These are phyloP conservation scores for Boechera divaricarpa DNA, from an alignment of 345 rosid species.

Conservation along the genomic window DNA sequence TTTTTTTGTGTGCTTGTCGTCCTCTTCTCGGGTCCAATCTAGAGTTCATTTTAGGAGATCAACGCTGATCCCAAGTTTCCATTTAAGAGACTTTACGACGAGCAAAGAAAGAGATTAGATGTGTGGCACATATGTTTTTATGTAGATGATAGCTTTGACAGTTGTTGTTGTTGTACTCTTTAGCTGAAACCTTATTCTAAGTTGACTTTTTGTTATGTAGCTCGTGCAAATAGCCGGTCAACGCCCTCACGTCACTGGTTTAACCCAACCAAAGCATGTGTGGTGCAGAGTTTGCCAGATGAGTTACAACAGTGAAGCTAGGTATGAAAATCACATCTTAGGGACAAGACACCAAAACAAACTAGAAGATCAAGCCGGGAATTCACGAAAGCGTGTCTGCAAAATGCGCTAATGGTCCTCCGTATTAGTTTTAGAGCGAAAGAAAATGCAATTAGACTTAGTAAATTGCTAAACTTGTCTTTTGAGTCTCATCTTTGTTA, in stretches of 20 bases:
- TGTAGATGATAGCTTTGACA: background rate
- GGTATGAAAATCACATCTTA: background rate
- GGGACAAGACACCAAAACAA: background rate
- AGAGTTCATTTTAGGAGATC: no score
- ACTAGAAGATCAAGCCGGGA: background rate
- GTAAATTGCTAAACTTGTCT: background rate
- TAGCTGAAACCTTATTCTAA: no score
- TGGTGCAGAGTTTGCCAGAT: conserved; percentile 1
- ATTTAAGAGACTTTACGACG: no score
- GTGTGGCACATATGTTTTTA: background rate
- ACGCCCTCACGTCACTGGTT: background rate
- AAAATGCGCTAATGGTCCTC: background rate
- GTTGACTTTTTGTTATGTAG: background rate
- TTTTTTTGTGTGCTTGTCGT: background rate
- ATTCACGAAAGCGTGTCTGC: background rate
- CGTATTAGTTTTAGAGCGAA: background rate
- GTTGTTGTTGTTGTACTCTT: background rate
- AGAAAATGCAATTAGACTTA: background rate
- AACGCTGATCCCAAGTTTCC: no score
- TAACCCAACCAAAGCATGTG: background rate
- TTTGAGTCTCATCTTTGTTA: background rate
- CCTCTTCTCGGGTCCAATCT: background rate
- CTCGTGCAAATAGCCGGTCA: background rate
- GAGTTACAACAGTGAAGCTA: background rate
- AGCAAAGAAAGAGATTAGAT: background rate